phyloP scores from a whole-genome alignment of 495 filamentous ascomycete species.

The Tuber calosporum region DNA sequence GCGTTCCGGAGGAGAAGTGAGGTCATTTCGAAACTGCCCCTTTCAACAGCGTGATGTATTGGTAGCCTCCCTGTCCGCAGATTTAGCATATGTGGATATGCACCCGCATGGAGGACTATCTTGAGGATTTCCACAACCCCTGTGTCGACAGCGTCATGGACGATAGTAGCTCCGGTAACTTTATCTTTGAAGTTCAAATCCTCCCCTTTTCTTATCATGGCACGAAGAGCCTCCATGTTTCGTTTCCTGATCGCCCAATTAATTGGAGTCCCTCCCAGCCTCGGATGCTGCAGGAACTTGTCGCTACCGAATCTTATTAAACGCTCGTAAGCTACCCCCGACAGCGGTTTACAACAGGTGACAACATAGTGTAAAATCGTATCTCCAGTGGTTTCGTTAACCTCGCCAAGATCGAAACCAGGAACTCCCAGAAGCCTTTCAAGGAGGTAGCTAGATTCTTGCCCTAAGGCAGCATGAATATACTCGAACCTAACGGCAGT shows the following conservation, averaged over 20 bases:
- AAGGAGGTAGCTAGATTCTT: not conserved
- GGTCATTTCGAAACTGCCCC: not conserved
- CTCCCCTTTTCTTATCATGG: not conserved
- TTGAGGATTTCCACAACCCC: not conserved
- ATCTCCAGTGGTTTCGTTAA: not conserved
- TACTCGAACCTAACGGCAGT: not conserved
- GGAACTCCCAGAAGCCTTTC: not conserved
- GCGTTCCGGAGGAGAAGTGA: not conserved
- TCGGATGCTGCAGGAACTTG: not conserved
- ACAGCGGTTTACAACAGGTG: not conserved
- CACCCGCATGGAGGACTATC: not conserved
- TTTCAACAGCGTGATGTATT: not conserved
- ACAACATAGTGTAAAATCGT: not conserved
- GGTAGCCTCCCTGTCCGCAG: not conserved
- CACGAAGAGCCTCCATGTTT: not conserved
- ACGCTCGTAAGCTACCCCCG: not conserved
- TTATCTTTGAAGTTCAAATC: not conserved
- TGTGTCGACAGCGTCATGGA: not conserved
- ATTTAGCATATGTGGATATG: not conserved
- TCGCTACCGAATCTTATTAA: not conserved
- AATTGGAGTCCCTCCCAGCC: not conserved
- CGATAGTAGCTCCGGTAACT: not conserved
- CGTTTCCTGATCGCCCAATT: not conserved
- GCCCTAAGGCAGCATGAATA: not conserved
- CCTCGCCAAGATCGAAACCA: not conserved